Conservation (phyloP, 2,329 filamentous ascomycete genomes). For the Neospermospora avenae region DNA sequence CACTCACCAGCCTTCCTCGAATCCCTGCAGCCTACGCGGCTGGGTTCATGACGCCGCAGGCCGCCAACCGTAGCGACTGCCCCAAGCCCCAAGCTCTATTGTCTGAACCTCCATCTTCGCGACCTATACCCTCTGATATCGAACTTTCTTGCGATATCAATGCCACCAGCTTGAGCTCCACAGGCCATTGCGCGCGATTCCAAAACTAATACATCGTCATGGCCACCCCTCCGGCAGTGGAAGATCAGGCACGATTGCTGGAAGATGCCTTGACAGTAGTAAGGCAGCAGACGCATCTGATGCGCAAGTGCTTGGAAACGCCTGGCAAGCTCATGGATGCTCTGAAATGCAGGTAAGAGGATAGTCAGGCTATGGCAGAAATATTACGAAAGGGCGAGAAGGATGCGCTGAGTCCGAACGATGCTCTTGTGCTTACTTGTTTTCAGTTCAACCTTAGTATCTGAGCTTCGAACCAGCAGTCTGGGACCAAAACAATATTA, state of each 20-base stretch:
- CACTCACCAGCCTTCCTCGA: constrained; percentile 2
- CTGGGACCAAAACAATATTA: constrained; percentile 99
- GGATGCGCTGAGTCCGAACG: constrained; percentile 6
- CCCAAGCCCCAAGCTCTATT: background rate
- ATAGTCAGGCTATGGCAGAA: background rate
- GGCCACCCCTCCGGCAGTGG: constrained; percentile 59
- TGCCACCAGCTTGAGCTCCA: constrained; percentile 28
- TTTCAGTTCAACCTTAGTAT: constrained; percentile 87
- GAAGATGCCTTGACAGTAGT: constrained; percentile 97
- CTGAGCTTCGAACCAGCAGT: constrained; percentile 95
- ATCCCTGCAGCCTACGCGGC: constrained; percentile 11
- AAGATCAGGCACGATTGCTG: constrained; percentile 86
- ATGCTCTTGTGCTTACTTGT: constrained; percentile 30
- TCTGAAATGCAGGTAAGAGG: constrained; percentile 92
- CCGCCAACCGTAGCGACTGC: constrained; percentile 20
- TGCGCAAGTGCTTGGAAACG: constrained; percentile 96
- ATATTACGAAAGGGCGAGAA: constrained; percentile 12
- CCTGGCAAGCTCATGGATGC: constrained; percentile 99
- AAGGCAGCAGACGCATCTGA: constrained; percentile 92
- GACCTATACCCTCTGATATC: constrained; percentile 12
- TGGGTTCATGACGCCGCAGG: constrained; percentile 17
- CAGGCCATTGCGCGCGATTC: constrained; percentile 26
- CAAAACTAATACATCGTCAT: constrained; percentile 35
- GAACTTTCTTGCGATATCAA: constrained; percentile 22
- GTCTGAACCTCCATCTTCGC: constrained; percentile 4